These are phyloP conservation scores for Fusarium coicis DNA, from an alignment of 2,329 filamentous ascomycete species.

Conservation along the genomic window DNA sequence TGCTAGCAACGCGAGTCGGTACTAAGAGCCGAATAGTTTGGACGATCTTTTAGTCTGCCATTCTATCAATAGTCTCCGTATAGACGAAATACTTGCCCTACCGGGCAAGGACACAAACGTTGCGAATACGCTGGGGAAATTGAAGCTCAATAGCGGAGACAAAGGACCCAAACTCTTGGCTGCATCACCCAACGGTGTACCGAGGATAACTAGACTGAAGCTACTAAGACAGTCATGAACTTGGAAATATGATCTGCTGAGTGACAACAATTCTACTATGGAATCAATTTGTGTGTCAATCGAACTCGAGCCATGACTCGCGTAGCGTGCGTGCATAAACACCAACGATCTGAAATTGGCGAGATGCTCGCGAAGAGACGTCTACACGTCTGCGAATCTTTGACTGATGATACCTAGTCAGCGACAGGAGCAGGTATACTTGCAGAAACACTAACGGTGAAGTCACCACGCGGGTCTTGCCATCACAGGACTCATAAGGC, in stretches of 20 bases:
- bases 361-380: background rate
- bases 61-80: background rate
- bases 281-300: background rate
- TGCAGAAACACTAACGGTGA: background rate
- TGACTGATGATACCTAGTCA: background rate
- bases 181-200: background rate
- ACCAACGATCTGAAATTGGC: background rate
- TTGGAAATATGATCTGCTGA: background rate
- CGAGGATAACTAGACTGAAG: background rate
- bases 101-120: background rate
- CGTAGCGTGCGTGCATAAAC: background rate
- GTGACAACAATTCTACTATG: background rate
- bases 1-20: constrained; percentile 2
- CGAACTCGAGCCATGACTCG: background rate
- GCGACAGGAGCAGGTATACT: background rate
- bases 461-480: background rate
- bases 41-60: background rate
- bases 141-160: background rate
- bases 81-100: background rate
- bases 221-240: background rate
- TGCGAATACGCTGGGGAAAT: background rate
- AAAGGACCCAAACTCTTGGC: background rate
- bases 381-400: background rate
- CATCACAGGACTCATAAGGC: constrained; percentile 14
- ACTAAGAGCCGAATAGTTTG: background rate